These are phyloP conservation scores for Sporisorium scitamineum DNA, from an alignment of 1,284 basidiomycete species.

Conservation along the genomic window DNA sequence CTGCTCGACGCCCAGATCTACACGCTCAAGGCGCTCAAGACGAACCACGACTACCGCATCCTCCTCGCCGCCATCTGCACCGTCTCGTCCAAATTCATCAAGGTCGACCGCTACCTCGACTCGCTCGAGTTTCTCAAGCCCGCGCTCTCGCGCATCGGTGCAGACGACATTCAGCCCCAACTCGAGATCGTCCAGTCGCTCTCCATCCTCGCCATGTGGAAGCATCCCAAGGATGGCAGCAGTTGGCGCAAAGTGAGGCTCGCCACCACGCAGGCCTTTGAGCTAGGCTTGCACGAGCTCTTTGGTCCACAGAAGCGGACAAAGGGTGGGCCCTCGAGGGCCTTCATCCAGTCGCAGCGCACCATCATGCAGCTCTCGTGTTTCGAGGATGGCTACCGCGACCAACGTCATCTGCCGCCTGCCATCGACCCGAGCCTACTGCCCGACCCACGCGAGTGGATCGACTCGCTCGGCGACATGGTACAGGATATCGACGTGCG, in stretches of 20 bases:
- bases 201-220: constrained; percentile 87
- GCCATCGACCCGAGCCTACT: constrained; percentile 48
- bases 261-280: constrained; percentile 68
- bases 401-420: constrained; percentile 52
- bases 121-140: constrained; percentile 73
- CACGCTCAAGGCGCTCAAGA: constrained; percentile 75
- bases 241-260: constrained; percentile 69
- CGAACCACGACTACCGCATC: constrained; percentile 76
- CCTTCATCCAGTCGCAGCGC: constrained; percentile 50
- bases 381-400: constrained; percentile 52
- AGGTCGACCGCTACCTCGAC: constrained; percentile 72
- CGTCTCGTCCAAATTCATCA: constrained; percentile 86
- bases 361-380: constrained; percentile 49
- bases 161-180: constrained; percentile 77
- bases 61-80: constrained; percentile 84
- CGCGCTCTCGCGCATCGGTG: constrained; percentile 78
- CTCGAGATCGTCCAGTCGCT: constrained; percentile 83
- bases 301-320: constrained; percentile 46
- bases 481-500: constrained; percentile 53
- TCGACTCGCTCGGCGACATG: constrained; percentile 54
- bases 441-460: constrained; percentile 51
- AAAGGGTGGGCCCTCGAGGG: constrained; percentile 40
- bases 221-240: constrained; percentile 71
- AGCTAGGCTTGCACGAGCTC: constrained; percentile 67
- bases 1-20: constrained; percentile 69